These are phyloP conservation scores for Cornus suecica DNA, from an alignment of 148 eudicot genomes.

Conservation along the genomic window DNA sequence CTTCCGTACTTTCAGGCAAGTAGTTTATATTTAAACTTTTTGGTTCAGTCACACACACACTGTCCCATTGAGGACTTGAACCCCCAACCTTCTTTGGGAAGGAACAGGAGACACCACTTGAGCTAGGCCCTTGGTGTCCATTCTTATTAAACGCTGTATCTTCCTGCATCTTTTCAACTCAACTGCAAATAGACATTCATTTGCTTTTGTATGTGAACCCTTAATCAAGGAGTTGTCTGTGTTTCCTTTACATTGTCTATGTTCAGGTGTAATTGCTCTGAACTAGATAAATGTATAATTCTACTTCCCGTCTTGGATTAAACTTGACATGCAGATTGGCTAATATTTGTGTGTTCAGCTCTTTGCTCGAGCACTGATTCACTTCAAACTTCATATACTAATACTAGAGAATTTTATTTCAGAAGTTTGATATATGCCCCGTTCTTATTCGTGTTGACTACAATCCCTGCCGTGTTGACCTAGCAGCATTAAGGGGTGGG, in stretches of 20 bases:
- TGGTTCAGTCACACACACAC: too few species aligned
- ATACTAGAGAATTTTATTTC: conserved; percentile 28
- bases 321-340: not conserved
- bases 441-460: conserved; percentile 79
- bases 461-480: conserved; percentile 75
- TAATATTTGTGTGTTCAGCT: not conserved
- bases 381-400: conserved; percentile 2
- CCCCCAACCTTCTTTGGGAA: too few species aligned
- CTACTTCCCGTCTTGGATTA: not conserved
- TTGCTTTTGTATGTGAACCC: not conserved
- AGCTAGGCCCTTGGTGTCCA: too few species aligned
- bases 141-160: conserved; percentile 1
- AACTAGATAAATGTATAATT: not conserved
- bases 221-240: not conserved
- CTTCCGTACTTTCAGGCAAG: conserved; percentile 94
- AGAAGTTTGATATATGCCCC: conserved; percentile 84
- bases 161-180: not conserved
- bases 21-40: conserved; percentile 1
- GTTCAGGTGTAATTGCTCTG: not conserved
- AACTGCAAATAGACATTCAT: not conserved
- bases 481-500: conserved; percentile 83
- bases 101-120: too few species aligned
- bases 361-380: not conserved
- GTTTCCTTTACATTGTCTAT: not conserved
- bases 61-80: too few species aligned